These are phyloP conservation scores for Plasmopara muralis DNA, from an alignment of 352 stramenopile genomes.

Conservation along the genomic window DNA sequence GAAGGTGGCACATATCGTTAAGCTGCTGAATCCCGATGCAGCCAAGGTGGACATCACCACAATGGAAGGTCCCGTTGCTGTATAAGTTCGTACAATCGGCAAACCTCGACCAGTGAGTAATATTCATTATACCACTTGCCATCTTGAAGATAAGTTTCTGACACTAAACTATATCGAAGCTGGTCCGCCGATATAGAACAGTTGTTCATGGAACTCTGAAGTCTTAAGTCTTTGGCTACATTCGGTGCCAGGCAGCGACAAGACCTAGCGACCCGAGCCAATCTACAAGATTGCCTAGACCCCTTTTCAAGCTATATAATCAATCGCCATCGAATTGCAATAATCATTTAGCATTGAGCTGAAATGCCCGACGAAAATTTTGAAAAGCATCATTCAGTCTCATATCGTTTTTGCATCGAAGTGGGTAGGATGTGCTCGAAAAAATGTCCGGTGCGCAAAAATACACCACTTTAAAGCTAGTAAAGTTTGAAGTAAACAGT, in stretches of 20 bases:
- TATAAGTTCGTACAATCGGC: background rate
- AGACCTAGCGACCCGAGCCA: background rate
- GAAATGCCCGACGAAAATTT: no score
- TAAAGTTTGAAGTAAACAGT: no score
- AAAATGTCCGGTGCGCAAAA: no score
- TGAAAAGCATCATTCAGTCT: no score
- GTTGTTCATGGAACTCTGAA: constrained; percentile 1
- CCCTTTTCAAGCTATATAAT: no score
- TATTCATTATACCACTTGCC: constrained; percentile 13
- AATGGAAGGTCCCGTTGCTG: no score
- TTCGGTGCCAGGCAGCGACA: constrained; percentile 10
- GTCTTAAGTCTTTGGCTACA: constrained; percentile 3
- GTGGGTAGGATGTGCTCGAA: no score
- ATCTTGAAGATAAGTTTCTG: constrained; percentile 5
- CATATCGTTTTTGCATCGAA: no score
- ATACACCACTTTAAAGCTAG: no score
- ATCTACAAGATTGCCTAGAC: background rate
- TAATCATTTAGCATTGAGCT: no score
- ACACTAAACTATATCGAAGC: constrained; percentile 5
- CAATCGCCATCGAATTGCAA: no score
- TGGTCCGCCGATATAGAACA: constrained; percentile 12
- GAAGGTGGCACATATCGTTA: background rate
- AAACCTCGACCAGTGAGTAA: background rate
- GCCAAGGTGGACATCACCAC: constrained; percentile 5
- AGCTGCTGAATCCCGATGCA: background rate